Base-by-base conservation (phyloP, 2,329 filamentous ascomycete genomes). In the Exophiala aquamarina region DNA sequence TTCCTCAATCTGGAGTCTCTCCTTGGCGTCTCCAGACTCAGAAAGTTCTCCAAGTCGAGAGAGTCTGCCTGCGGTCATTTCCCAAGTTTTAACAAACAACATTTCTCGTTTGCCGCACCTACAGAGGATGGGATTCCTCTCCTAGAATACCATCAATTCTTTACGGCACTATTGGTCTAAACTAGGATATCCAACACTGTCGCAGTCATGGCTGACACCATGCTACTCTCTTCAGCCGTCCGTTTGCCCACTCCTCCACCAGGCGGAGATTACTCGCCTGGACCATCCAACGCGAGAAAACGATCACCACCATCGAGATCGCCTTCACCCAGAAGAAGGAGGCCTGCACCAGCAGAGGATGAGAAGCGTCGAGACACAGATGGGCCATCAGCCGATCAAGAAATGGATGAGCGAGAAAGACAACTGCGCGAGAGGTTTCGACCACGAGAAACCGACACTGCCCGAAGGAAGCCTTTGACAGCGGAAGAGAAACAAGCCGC, bases 401-500 rank as follows among this genome's bases (percentile, higher is more conserved):
- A 73, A 47, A 73, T 74, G 9, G 62, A 73, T 32, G 73, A 76
- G 52, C 65, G 75, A 36, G 73, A 77, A 53, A 69, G 70, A 38
- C 70, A 76, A 56, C 68, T 78, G 13, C 67, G 71, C 10, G 78
- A 81, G 60, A 72, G 78, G 43, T 69, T 78, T 42, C 71, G 76
- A 41, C 70, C 78, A 54, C 70, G 73, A 56, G 76, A 77, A 49
- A 67, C 70, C 47, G 68, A 74, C 44, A 69, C 71, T 28, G 63
- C 68, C 18, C 48, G 41, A 44, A 68, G 70, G 29, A 80, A 80
- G 59, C 74, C 76, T n/a, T 67, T 79, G 37, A 79, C 77, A 3
- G 89, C 87, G 61, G 89, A 89, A 66, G 84, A 91, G 69, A 95
- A 94, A 70, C 89, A 92, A 70, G 88, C 84, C 18, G 84, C 84